Percentiles rank a stretch among this genome's conserved stretches.
These are phyloP conservation scores for Trichoderma breve DNA, from an alignment of 2,329 filamentous ascomycete genomes.

Conservation along the genomic window DNA sequence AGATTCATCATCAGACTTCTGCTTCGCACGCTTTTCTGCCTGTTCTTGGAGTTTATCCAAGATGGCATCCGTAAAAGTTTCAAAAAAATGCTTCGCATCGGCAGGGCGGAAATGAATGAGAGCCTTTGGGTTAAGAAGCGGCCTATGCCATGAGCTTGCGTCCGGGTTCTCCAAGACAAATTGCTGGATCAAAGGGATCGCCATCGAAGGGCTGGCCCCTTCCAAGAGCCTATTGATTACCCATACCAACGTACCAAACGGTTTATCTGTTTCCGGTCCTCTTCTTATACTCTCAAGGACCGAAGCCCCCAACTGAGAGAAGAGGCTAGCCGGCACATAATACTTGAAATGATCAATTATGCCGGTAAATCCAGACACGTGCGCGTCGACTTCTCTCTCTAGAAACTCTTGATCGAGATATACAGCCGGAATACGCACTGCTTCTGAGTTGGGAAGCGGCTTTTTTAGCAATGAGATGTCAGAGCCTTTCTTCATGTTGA, in stretches of 20 bases:
- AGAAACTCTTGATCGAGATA: conserved; percentile 18
- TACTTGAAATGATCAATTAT: not conserved
- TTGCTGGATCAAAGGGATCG: not conserved
- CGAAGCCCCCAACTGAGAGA: not conserved
- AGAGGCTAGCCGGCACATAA: not conserved
- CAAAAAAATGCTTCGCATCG: conserved; percentile 29
- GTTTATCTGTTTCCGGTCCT: not conserved
- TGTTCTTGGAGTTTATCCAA: conserved; percentile 30
- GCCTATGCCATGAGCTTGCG: conserved; percentile 16
- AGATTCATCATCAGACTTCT: not conserved
- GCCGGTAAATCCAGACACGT: not conserved
- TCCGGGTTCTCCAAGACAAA: conserved; percentile 10
- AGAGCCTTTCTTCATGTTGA: conserved; percentile 4
- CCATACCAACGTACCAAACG: not conserved
- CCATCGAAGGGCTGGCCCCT: not conserved
- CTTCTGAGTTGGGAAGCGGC: not conserved
- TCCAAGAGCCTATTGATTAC: not conserved
- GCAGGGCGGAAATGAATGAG: conserved; percentile 26
- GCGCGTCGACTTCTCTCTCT: not conserved
- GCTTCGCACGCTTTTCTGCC: not conserved
- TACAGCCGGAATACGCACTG: not conserved
- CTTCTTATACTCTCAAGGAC: not conserved
- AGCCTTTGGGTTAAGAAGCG: not conserved
- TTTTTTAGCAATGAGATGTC: not conserved
- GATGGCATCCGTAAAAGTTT: conserved; percentile 30